Evolutionary conservation across 2,329 filamentous ascomycete species (phyloP).

Genomic region (Aspergillus oerlinghausenensis): DNA sequence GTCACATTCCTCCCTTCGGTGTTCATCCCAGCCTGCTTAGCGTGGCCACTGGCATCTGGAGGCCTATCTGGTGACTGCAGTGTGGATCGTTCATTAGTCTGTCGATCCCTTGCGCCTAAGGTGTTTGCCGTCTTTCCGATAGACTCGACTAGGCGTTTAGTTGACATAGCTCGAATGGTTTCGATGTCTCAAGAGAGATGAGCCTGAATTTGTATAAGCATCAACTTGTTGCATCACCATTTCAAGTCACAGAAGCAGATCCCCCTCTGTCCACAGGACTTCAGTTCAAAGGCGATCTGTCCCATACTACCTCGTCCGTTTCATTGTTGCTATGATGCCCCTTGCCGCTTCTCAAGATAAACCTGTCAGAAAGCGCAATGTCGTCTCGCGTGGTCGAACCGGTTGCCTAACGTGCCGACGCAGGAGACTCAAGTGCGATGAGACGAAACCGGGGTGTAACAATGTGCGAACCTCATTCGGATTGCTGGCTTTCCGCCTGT

Average conservation of each 20-base stretch:
- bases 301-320: not conserved
- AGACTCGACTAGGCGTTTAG: not conserved
- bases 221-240: not conserved
- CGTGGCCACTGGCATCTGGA: not conserved
- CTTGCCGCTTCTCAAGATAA: not conserved
- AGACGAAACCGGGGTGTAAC: slow-evolving; percentile 13
- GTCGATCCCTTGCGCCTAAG: slow-evolving; percentile 3
- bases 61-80: not conserved
- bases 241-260: not conserved
- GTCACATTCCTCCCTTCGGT: not conserved
- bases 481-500: not conserved
- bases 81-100: not conserved
- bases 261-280: not conserved
- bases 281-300: not conserved
- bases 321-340: not conserved
- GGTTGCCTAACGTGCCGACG: slow-evolving; percentile 14
- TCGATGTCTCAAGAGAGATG: not conserved
- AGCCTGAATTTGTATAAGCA: not conserved
- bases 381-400: slow-evolving; percentile 14
- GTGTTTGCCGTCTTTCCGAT: not conserved
- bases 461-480: slow-evolving; percentile 4
- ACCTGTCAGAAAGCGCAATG: slow-evolving; percentile 12
- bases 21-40: not conserved
- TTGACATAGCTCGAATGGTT: not conserved
- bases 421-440: slow-evolving; percentile 12